phyloP scores from a whole-genome alignment of 768 basidiomycete species.

The Sporobolomyces phaffii region DNA sequence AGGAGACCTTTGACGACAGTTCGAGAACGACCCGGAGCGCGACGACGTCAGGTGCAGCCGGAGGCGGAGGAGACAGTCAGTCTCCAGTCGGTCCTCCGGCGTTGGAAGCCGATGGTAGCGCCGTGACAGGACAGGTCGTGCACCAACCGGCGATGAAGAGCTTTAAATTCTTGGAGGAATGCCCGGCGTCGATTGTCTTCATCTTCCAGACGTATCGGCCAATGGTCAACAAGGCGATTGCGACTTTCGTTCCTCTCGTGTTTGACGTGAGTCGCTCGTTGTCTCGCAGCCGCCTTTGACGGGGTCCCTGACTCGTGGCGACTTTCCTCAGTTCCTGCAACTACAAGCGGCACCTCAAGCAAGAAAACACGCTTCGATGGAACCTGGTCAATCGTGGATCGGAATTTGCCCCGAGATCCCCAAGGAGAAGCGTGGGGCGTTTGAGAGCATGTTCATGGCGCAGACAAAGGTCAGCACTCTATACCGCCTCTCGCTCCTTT shows the following conservation, averaged over 20 bases:
- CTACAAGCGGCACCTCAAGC: conserved; percentile 37
- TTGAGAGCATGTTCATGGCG: conserved; percentile 38
- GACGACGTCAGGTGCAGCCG: conserved; percentile 28
- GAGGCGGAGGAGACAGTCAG: conserved; percentile 1
- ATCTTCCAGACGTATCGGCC: conserved; percentile 75
- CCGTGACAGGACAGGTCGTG: conserved; percentile 4
- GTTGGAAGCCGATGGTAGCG: conserved; percentile 1
- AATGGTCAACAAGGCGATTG: conserved; percentile 61
- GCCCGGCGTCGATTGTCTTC: conserved; percentile 83
- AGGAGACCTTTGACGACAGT: conserved; percentile 63
- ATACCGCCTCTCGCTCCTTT: neutral
- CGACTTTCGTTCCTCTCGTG: conserved; percentile 66
- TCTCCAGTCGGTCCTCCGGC: conserved; percentile 2
- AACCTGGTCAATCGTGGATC: conserved; percentile 33
- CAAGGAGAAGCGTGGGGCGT: conserved; percentile 49
- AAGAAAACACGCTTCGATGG: conserved; percentile 34
- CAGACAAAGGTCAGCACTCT: conserved; percentile 71
- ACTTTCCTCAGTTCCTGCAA: conserved; percentile 53
- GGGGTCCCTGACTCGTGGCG: conserved; percentile 46
- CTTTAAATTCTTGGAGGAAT: conserved; percentile 90
- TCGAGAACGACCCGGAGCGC: conserved; percentile 3
- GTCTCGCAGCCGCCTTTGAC: too few species aligned
- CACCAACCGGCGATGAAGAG: conserved; percentile 58
- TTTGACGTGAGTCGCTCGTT: conserved; percentile 59
- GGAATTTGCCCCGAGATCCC: conserved; percentile 37